A percentile compares a stretch with the other conserved stretches of the same genome.
phyloP scores from a whole-genome alignment of 176 grass and related monocot species.

The Alopecurus myosuroides region DNA sequence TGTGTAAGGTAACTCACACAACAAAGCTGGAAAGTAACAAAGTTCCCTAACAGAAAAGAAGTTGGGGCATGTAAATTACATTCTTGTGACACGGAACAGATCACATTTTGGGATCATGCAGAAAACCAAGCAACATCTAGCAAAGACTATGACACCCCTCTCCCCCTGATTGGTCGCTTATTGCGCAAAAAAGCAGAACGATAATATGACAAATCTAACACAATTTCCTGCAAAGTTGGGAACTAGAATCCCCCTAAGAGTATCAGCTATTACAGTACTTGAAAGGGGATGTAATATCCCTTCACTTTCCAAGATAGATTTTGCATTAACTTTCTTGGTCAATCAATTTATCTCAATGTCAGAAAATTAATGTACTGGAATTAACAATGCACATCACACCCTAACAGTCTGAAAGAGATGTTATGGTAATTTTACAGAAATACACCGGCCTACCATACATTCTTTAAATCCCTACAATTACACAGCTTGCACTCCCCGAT shows the following conservation, averaged over 20 bases:
- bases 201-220: background rate
- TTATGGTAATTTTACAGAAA: background rate
- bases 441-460: background rate
- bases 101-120: background rate
- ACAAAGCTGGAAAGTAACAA: conserved; percentile 9
- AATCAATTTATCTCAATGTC: background rate
- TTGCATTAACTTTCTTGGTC: background rate
- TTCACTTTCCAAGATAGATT: conserved; percentile 16
- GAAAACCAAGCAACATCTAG: background rate
- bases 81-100: background rate
- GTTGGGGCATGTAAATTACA: background rate
- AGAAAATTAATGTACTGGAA: background rate
- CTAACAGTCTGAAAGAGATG: background rate
- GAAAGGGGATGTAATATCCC: background rate
- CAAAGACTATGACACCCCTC: background rate
- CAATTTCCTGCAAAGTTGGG: background rate
- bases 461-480: background rate
- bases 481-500: background rate
- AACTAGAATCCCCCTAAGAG: background rate
- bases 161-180: background rate
- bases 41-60: background rate
- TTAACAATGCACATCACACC: background rate
- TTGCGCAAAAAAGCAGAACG: background rate
- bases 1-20: background rate
- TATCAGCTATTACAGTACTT: background rate